Conservation (phyloP, 1,139 yeast genomes). For the Taphrina populina region DNA sequence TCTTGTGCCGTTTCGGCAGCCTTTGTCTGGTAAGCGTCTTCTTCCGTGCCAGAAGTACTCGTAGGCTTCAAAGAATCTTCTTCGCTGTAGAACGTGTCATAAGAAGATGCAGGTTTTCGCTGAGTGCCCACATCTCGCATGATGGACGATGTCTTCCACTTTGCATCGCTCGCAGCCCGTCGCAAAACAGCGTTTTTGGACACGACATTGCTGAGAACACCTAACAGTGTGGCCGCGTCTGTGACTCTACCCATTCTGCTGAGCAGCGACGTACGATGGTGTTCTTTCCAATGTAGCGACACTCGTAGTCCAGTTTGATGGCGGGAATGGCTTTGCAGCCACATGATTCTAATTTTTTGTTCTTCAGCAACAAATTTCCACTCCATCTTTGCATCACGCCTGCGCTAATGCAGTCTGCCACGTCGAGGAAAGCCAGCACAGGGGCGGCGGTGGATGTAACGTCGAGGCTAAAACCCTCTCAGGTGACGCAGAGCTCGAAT, state of each 20-base stretch:
- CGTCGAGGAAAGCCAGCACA: conserved; percentile 12
- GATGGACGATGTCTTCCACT: conserved; percentile 23
- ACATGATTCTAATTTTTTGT: too few relatives aligned
- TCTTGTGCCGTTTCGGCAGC: too few relatives aligned
- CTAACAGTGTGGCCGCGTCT: conserved; percentile 18
- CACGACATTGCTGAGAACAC: conserved; percentile 12
- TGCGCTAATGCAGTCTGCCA: too few relatives aligned
- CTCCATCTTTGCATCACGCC: too few relatives aligned
- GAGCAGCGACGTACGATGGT: too few relatives aligned
- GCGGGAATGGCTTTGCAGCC: too few relatives aligned
- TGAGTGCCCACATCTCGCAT: conserved; percentile 16
- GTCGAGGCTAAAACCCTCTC: conserved; percentile 27
- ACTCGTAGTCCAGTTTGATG: too few relatives aligned
- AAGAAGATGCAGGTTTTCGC: neutral
- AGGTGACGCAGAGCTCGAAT: conserved; percentile 15
- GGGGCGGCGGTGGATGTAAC: conserved; percentile 7
- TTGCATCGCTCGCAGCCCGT: conserved; percentile 6
- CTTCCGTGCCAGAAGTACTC: too few relatives aligned
- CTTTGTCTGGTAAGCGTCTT: too few relatives aligned
- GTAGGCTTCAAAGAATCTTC: too few relatives aligned
- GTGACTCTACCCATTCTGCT: conserved; percentile 19
- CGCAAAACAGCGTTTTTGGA: conserved; percentile 2
- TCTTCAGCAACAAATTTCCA: too few relatives aligned
- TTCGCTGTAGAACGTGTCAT: conserved; percentile 1
- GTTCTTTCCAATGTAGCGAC: too few relatives aligned